Evolutionary conservation across 2,329 filamentous ascomycete species (phyloP).

Genomic region (Dothiorella sarmentorum): DNA sequence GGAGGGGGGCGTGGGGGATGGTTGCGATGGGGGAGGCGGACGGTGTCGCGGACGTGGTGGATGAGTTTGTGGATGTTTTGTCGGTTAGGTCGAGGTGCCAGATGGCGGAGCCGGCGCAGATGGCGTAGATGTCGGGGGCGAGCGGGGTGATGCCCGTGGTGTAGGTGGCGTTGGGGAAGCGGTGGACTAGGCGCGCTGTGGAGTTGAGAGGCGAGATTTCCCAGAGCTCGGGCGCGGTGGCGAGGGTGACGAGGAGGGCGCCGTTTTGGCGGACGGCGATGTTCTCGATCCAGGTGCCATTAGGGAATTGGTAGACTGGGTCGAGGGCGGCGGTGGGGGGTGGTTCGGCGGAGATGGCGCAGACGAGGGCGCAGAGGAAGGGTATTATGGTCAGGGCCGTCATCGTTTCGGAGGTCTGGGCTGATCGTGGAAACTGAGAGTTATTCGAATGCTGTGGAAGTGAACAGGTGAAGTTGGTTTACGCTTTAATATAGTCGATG

Average conservation of each 20-base stretch:
- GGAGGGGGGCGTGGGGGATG: conserved; percentile 17
- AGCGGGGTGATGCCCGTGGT: conserved; percentile 38
- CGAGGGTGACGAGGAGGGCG: conserved; percentile 33
- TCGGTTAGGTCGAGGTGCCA: not conserved
- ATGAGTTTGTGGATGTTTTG: too few relatives aligned
- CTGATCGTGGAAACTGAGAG: too few relatives aligned
- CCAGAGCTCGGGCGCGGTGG: conserved; percentile 32
- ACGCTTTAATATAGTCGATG: too few relatives aligned
- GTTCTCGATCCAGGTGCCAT: conserved; percentile 36
- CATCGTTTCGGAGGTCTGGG: too few relatives aligned
- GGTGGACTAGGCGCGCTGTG: conserved; percentile 27
- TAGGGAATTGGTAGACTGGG: conserved; percentile 25
- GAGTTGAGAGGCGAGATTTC: conserved; percentile 30
- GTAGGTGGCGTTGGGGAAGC: conserved; percentile 24
- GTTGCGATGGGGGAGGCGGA: conserved; percentile 20
- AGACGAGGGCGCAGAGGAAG: too few relatives aligned
- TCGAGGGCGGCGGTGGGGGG: too few relatives aligned
- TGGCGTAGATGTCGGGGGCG: conserved; percentile 32
- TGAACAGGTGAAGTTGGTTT: too few relatives aligned
- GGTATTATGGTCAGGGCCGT: too few relatives aligned
- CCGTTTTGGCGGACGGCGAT: conserved; percentile 36
- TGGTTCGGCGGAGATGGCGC: too few relatives aligned
- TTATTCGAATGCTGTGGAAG: too few relatives aligned
- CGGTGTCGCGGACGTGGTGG: too few relatives aligned
- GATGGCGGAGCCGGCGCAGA: conserved; percentile 17